phyloP scores from a whole-genome alignment of 2,329 filamentous ascomycete species.

The Neonectria punicea region DNA sequence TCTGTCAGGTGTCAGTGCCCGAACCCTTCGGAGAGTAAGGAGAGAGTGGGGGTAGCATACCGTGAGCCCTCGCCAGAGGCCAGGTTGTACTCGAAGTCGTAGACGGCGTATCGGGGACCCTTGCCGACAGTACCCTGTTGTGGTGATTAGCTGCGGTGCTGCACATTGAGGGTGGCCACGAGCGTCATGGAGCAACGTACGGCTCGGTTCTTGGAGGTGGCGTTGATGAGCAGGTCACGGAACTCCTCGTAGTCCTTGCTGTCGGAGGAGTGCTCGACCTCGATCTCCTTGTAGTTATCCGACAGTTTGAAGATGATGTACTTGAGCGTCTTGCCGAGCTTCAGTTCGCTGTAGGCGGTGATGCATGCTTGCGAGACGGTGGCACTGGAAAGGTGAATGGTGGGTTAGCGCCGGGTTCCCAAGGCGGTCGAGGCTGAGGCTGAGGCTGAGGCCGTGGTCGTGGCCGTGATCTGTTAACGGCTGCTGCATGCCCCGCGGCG shows the following conservation, averaged over 20 bases:
- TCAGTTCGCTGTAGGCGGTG: slow-evolving; percentile 80
- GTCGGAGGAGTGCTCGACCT: slow-evolving; percentile 77
- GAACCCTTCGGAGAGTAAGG: not conserved
- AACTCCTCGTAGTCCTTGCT: slow-evolving; percentile 77
- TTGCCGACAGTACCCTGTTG: slow-evolving; percentile 67
- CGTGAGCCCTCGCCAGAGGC: slow-evolving; percentile 77
- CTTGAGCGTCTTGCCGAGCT: slow-evolving; percentile 83
- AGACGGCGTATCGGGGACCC: slow-evolving; percentile 85
- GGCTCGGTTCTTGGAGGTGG: slow-evolving; percentile 76
- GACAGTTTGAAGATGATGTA: slow-evolving; percentile 91
- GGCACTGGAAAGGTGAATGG: slow-evolving; percentile 63
- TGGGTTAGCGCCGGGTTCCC: slow-evolving; percentile 41
- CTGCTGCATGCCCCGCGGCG: slow-evolving; percentile 36
- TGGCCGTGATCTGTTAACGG: slow-evolving; percentile 15
- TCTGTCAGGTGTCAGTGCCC: slow-evolving; percentile 52
- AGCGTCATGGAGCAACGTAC: slow-evolving; percentile 55
- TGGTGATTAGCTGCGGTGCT: slow-evolving; percentile 15
- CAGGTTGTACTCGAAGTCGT: slow-evolving; percentile 83
- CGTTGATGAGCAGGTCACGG: slow-evolving; percentile 79
- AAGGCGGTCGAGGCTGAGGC: slow-evolving; percentile 4
- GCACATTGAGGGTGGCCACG: not conserved
- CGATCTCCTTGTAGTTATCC: slow-evolving; percentile 84
- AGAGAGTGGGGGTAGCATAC: slow-evolving; percentile 51
- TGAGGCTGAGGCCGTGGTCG: not conserved
- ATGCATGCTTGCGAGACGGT: slow-evolving; percentile 78